Evolutionary conservation across 345 rosid species (phyloP), one percentile per base, ranked within the genome.

Genomic region (Angophora floribunda): DNA sequence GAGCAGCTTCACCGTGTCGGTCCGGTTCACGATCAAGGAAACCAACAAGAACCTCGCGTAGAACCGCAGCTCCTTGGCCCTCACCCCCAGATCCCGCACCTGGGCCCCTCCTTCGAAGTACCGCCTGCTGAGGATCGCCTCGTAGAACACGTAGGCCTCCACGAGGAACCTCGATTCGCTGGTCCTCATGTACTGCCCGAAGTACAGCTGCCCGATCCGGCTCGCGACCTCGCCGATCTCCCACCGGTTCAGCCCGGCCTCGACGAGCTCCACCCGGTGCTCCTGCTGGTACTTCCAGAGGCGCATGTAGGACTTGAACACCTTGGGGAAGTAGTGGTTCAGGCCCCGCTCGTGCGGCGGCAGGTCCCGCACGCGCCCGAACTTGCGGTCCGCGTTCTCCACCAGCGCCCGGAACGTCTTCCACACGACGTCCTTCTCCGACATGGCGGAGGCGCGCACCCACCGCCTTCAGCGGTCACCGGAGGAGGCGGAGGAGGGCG

Each of bases 221-320:
- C 99, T 94, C 21, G 99, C 99, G 95, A 98, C 96, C 96, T 98
- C 99, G 51, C 99, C 99, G 87, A 98, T 97, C 91, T 98, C 99
- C 99, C 99, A 98, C 22, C 99, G 96, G 90, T 94, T 94, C 86
- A 97, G 90, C 41, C 99, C 99, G n/a, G 96, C 90, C 11, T 90
- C 93, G 7, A 98, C 94, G 45, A 98, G 97, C 90, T 89, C 91
- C 6, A 94, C 24, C 90, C 99, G 91, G 92, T 97, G 90, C 45
- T 93, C 95, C 80, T 97, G 99, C 95, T 98, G 99, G 93, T 91
- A 97, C 94, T 93, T 98, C 99, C 99, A 98, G 6, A 98, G 93
- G 57, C 97, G 93, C 99, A 95, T 96, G 88, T 98, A 96, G 28
- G 99, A 97, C 90, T 95, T 97, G 94, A 98, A 98, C 9, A 96